Evolutionary conservation across 768 basidiomycete species (phyloP), one percentile per base, ranked within the genome.

Genomic region (Pleurotus ostreatus): DNA sequence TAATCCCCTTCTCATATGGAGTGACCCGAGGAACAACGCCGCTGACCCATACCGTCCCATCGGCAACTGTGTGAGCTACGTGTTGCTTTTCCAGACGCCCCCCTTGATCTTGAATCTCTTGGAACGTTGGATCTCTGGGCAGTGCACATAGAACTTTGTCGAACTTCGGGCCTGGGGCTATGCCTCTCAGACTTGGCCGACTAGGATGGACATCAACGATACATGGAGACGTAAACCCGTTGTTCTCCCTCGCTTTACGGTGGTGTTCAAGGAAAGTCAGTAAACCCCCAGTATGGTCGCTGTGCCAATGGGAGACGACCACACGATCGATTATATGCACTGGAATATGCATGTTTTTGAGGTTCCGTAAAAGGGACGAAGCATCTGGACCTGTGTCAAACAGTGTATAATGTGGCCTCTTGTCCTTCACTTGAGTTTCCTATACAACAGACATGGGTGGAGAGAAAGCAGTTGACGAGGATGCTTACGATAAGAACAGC

Each of bases 351-450:
- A 94, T 76, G 3, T 84, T 81, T 4, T 68, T 68, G 22, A 84
- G 66, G 68, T 93, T 94, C 49, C 89, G 83, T n/a, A 83, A 78
- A 59, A 94, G 82, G 23, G 87, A 84, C 20, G 73, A 74, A 13
- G 82, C 81, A 64, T 94, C 92, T 7, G 92, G 92, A 0, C 92
- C 92, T 13, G 89, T 86, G 70, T 94, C 92, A 65, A 94, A 92
- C 37, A 94, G 76, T 13, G 83, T 84, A n/a, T 78, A 70, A 54
- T 82, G 79, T 2, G 8, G 74, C 63, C 56, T 67, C 55, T 41
- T 74, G 67, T 18, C 71, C 83, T 20, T 74, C 62, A 22, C 78
- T 68, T 57, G 79, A 75, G 85, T 89, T 76, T 88, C 80, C 84
- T 85, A 64, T 22, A 5, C 1, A 43, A 53, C 44, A 53, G 4